These are phyloP conservation scores for Gillenia trifoliata DNA, from an alignment of 306 rosid genomes.

Conservation along the genomic window DNA sequence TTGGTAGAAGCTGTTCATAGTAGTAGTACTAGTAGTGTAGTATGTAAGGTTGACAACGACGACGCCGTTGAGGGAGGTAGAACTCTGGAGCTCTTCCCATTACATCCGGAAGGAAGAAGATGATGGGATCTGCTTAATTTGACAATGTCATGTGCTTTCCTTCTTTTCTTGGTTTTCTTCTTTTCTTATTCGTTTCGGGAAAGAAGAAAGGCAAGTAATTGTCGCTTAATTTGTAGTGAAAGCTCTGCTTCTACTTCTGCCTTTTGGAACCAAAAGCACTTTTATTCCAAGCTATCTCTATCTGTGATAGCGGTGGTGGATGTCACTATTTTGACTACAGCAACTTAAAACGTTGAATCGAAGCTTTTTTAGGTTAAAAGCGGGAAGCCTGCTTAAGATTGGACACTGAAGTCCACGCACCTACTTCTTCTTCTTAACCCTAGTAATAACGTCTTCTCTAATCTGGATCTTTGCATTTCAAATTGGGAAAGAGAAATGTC, in stretches of 20 bases:
- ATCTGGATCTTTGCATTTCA: not conserved
- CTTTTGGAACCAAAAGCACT: slow-evolving; percentile 45
- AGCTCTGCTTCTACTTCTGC: slow-evolving; percentile 13
- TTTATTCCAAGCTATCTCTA: not conserved
- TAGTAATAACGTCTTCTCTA: not conserved
- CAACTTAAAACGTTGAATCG: slow-evolving; percentile 24
- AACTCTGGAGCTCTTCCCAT: slow-evolving; percentile 87
- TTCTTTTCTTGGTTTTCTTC: slow-evolving; percentile 24
- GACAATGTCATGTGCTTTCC: slow-evolving; percentile 3
- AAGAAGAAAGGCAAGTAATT: slow-evolving; percentile 63
- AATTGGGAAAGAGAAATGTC: slow-evolving; percentile 7
- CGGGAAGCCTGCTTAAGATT: slow-evolving; percentile 19
- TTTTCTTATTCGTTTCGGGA: slow-evolving; percentile 61
- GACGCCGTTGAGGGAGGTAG: slow-evolving; percentile 47
- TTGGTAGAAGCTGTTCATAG: slow-evolving; percentile 37
- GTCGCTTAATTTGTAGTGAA: slow-evolving; percentile 46
- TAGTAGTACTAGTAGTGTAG: slow-evolving; percentile 2
- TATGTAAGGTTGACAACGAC: slow-evolving; percentile 1
- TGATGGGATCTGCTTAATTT: slow-evolving; percentile 6
- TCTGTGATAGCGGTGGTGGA: slow-evolving; percentile 25
- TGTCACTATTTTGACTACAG: slow-evolving; percentile 42
- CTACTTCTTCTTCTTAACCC: slow-evolving; percentile 31
- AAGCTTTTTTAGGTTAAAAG: slow-evolving; percentile 91
- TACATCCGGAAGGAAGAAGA: slow-evolving; percentile 82
- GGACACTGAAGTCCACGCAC: slow-evolving; percentile 91